Evolutionary conservation across 805 yeast genomes (phyloP), one percentile per base, ranked within the genome.

Genomic region (Saccharomycopsis malanga): DNA sequence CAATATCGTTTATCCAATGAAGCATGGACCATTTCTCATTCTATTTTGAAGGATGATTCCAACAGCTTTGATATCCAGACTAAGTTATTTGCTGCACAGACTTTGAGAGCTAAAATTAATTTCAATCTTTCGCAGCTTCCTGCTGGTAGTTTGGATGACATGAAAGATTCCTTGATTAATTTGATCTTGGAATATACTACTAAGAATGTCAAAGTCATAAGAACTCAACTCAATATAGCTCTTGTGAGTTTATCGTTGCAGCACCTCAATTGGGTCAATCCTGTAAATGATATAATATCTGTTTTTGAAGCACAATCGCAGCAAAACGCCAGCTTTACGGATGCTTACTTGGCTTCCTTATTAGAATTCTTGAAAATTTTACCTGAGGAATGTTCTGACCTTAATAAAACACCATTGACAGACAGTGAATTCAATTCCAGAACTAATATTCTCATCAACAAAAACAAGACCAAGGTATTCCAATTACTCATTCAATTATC

Each of bases 341-440:
- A 43, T 23, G 24, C 20, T 14, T 49, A 52, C 15, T 42, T 46
- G 25, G 60, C 67, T 3, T 66, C 77, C 42, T 61, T 91, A 37
- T 68, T 94, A 47, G 94, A 86, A 59, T 88, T 91, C 58, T 72
- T 93, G 53, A 81, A 80, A 60, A 81, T 93, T 44, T 67, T 93
- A 48, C 98, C 99, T 1, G 98, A 93, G 62, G 98, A 93, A 64
- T 73, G 88, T 38, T 65, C 81, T 38, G 94, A 84, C 56, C 78
- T 81, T 43, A 84, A 82, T 55, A 79, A 79, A 49, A 77, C 93
- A 1, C 82, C 89, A 15, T 69, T 91, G 53, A 77, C 87, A 4
- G 93, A 85, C 60, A 89, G 83, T 40, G 96, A 91, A 60, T 83
- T 83, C 58, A 72, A 75, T 46, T 54, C 61, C 1, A 75, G 96